Evolutionary conservation across 306 rosid genomes (phyloP).

Genomic region (Mimosa bimucronata): DNA sequence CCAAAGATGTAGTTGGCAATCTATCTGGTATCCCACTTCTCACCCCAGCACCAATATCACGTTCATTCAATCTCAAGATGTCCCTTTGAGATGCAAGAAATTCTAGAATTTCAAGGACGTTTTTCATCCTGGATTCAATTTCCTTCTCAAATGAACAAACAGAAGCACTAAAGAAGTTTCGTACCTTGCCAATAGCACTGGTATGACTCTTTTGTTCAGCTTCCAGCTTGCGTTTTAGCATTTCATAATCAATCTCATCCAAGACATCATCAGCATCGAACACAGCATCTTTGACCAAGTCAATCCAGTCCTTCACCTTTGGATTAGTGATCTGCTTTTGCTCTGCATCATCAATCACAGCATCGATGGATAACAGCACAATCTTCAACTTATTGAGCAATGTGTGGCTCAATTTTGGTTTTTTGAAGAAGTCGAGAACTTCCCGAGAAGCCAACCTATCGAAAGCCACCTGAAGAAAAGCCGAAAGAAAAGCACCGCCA

Average conservation of each 20-base stretch:
- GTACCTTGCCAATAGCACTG: not conserved
- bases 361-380: not conserved
- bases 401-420: not conserved
- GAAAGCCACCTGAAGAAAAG: constrained; percentile 33
- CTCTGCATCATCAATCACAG: constrained; percentile 36
- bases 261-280: constrained; percentile 26
- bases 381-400: constrained; percentile 24
- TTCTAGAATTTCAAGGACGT: not conserved
- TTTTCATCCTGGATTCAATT: not conserved
- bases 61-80: constrained; percentile 21
- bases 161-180: constrained; percentile 13
- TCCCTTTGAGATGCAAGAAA: not conserved
- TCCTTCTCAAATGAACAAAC: constrained; percentile 18
- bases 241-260: constrained; percentile 14
- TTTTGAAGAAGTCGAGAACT: not conserved
- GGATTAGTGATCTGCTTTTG: constrained; percentile 23
- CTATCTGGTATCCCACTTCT: not conserved
- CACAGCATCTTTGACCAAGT: constrained; percentile 9
- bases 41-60: not conserved
- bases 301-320: constrained; percentile 18
- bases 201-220: constrained; percentile 2
- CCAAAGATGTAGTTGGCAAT: constrained; percentile 6
- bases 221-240: constrained; percentile 1
- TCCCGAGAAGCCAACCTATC: constrained; percentile 25
- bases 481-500: constrained; percentile 37